These are phyloP conservation scores for Boehmeria nivea DNA, from an alignment of 306 rosid genomes.

Conservation along the genomic window DNA sequence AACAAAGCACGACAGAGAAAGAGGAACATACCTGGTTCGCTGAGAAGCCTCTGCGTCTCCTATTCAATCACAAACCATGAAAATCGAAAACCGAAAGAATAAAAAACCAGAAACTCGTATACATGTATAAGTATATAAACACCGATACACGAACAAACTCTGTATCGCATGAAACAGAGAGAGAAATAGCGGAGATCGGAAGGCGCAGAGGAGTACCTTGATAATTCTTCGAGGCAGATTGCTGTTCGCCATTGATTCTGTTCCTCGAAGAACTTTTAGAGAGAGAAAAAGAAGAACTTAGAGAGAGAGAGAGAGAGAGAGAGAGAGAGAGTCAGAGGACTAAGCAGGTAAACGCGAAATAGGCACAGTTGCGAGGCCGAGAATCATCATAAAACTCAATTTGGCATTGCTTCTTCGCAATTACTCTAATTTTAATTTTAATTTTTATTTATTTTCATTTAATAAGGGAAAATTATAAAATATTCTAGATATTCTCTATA, in stretches of 20 bases:
- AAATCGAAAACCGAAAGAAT: no score
- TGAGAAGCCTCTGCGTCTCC: constrained; percentile 42
- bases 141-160: not conserved
- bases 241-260: constrained; percentile 22
- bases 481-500: no score
- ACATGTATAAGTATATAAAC: not conserved
- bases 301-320: constrained; percentile 5
- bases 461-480: no score
- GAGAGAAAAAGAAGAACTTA: no score
- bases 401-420: no score
- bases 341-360: not conserved
- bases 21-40: constrained; percentile 29
- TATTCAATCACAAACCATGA: constrained; percentile 6
- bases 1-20: not conserved
- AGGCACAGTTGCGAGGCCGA: not conserved
- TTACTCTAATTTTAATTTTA: no score
- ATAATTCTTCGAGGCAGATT: constrained; percentile 32
- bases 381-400: no score
- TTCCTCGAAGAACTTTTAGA: not conserved
- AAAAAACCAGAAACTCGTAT: not conserved
- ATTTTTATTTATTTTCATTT: no score
- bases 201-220: constrained; percentile 18
- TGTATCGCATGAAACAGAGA: not conserved
- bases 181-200: constrained; percentile 10
- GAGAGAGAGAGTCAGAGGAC: not conserved